phyloP scores from a whole-genome alignment of 495 filamentous ascomycete genomes.

The Melanomma pulvis-pyrius region DNA sequence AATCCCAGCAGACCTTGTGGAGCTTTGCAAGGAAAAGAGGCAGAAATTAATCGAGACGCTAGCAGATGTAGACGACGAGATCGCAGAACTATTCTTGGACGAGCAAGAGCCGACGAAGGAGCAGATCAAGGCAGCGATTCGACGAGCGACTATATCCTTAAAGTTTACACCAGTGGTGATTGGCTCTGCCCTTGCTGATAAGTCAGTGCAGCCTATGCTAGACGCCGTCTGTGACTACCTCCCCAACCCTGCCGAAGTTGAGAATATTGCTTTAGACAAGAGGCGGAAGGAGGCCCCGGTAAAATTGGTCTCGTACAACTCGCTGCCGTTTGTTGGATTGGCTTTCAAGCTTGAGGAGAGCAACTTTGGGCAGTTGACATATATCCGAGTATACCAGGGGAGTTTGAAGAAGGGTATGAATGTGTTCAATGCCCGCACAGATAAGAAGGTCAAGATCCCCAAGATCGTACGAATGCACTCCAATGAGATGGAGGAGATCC shows the following conservation, averaged over 20 bases:
- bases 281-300: slow-evolving; percentile 76
- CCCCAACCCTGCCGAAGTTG: slow-evolving; percentile 87
- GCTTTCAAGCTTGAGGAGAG: slow-evolving; percentile 99
- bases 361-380: slow-evolving; percentile 97
- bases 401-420: slow-evolving; percentile 82
- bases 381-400: slow-evolving; percentile 98
- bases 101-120: slow-evolving; percentile 72
- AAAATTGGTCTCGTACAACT: slow-evolving; percentile 87
- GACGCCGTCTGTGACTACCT: slow-evolving; percentile 96
- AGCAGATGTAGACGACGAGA: slow-evolving; percentile 97
- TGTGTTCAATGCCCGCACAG: slow-evolving; percentile 89
- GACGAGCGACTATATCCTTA: slow-evolving; percentile 78
- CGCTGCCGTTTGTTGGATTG: slow-evolving; percentile 89
- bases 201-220: slow-evolving; percentile 93
- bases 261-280: slow-evolving; percentile 86
- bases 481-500: slow-evolving; percentile 97
- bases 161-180: slow-evolving; percentile 98
- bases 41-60: slow-evolving; percentile 89
- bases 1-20: slow-evolving; percentile 75
- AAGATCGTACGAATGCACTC: slow-evolving; percentile 99
- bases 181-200: slow-evolving; percentile 94
- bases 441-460: slow-evolving; percentile 96
- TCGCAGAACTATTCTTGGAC: slow-evolving; percentile 93
- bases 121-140: slow-evolving; percentile 89
- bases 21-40: slow-evolving; percentile 75